phyloP scores from a whole-genome alignment of 352 stramenopile species.

The Globisporangium heterothallicum region DNA sequence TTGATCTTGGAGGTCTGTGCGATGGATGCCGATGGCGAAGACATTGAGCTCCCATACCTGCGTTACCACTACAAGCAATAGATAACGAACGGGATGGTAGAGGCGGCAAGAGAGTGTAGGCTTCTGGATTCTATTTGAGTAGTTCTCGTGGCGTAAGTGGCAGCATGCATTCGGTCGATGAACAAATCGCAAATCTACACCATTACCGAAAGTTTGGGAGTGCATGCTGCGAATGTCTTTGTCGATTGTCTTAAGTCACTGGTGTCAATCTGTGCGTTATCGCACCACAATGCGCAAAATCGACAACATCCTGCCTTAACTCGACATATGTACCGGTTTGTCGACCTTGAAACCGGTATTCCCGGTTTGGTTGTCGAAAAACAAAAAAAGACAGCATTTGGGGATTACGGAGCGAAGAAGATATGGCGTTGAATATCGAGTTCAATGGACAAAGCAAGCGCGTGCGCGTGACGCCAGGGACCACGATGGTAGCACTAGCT shows the following conservation, averaged over 20 bases:
- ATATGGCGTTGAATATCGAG: slow-evolving; percentile 75
- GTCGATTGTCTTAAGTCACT: too few relatives aligned
- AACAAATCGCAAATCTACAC: too few relatives aligned
- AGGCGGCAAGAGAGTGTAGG: not conserved
- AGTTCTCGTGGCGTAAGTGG: not conserved
- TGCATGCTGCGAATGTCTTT: too few relatives aligned
- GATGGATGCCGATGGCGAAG: slow-evolving; percentile 94
- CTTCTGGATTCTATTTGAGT: not conserved
- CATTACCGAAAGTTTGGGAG: too few relatives aligned
- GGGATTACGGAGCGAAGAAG: too few relatives aligned
- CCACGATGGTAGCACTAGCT: slow-evolving; percentile 56
- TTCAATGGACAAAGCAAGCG: slow-evolving; percentile 70
- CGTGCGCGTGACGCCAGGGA: slow-evolving; percentile 65
- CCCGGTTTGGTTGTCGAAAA: too few relatives aligned
- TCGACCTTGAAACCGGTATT: not conserved
- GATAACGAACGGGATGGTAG: not conserved
- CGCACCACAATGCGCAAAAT: too few relatives aligned
- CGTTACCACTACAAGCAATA: slow-evolving; percentile 78
- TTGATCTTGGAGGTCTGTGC: slow-evolving; percentile 95
- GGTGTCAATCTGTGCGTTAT: too few relatives aligned
- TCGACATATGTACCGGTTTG: too few relatives aligned
- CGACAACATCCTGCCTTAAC: too few relatives aligned
- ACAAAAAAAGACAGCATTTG: not conserved
- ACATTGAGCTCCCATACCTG: slow-evolving; percentile 96
- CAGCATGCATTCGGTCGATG: too few relatives aligned